Evolutionary conservation across 129 eudicot genomes (phyloP).

Genomic region (Lactuca saligna): DNA sequence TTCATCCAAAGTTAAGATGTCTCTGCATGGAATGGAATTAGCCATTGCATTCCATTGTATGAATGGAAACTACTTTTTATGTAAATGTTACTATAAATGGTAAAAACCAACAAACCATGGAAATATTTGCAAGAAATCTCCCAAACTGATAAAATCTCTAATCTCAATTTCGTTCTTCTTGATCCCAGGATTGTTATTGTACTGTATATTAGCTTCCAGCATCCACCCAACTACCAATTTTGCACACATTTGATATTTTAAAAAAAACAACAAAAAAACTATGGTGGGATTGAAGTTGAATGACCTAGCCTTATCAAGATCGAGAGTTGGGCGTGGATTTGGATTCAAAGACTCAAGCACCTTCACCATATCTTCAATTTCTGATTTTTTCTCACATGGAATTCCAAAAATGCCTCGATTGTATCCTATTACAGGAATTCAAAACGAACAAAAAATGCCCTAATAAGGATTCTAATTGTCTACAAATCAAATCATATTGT

Average conservation of each 20-base stretch:
- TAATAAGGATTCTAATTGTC: neutral
- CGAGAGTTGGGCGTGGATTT: no score
- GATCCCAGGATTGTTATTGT: slow-evolving; percentile 86
- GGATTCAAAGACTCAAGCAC: no score
- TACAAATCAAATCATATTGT: neutral
- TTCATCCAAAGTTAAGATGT: slow-evolving; percentile 95
- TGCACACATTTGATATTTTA: neutral
- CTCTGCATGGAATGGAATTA: slow-evolving; percentile 52
- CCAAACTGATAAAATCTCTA: slow-evolving; percentile 84
- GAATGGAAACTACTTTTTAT: no score
- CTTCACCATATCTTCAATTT: no score
- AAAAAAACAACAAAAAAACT: neutral
- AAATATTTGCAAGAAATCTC: slow-evolving; percentile 61
- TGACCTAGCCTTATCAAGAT: no score
- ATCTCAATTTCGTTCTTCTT: slow-evolving; percentile 82
- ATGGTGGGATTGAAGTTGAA: no score
- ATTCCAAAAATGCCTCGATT: slow-evolving; percentile 90
- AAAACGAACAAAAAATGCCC: neutral
- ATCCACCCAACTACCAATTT: slow-evolving; percentile 62
- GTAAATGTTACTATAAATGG: no score
- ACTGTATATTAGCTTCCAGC: slow-evolving; percentile 88
- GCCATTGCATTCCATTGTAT: neutral
- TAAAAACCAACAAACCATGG: no score
- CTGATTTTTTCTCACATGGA: no score
- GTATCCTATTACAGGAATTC: slow-evolving; percentile 40